A percentile compares a stretch with the other conserved stretches of the same genome.
Evolutionary conservation across 371 early-diverging fungal species (phyloP).

Genomic region (Mucor plumbeus): DNA sequence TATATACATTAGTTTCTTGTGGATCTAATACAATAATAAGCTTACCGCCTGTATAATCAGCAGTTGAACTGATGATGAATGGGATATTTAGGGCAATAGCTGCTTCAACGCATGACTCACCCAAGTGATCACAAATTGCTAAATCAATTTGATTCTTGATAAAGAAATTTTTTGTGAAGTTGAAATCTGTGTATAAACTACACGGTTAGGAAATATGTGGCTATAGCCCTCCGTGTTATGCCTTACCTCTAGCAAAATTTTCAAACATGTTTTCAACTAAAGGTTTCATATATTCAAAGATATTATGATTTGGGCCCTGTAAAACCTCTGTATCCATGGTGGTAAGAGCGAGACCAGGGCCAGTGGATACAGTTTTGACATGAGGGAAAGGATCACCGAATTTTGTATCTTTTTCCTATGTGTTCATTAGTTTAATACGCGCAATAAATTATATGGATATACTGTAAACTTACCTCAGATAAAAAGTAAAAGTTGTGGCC

Average conservation of each 20-base stretch:
- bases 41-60: background rate
- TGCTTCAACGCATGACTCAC: conserved; percentile 13
- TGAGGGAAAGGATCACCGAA: conserved; percentile 5
- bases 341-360: background rate
- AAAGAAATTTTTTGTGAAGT: background rate
- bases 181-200: background rate
- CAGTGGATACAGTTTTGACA: conserved; percentile 9
- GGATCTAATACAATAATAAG: background rate
- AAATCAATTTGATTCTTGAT: conserved; percentile 10
- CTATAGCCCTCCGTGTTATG: background rate
- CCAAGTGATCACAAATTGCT: conserved; percentile 10
- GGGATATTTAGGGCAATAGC: conserved; percentile 18
- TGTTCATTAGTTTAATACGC: background rate
- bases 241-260: background rate
- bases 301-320: background rate
- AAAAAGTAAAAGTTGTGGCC: conserved; percentile 14
- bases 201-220: background rate
- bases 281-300: background rate
- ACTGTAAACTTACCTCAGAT: conserved; percentile 13
- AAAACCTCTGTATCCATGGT: background rate
- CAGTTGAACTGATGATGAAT: conserved; percentile 14
- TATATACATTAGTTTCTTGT: background rate
- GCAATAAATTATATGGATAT: background rate
- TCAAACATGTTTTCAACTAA: background rate
- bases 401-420: conserved; percentile 1